Evolutionary conservation across 768 basidiomycete species (phyloP).

Genomic region (Calocybe cyanea): DNA sequence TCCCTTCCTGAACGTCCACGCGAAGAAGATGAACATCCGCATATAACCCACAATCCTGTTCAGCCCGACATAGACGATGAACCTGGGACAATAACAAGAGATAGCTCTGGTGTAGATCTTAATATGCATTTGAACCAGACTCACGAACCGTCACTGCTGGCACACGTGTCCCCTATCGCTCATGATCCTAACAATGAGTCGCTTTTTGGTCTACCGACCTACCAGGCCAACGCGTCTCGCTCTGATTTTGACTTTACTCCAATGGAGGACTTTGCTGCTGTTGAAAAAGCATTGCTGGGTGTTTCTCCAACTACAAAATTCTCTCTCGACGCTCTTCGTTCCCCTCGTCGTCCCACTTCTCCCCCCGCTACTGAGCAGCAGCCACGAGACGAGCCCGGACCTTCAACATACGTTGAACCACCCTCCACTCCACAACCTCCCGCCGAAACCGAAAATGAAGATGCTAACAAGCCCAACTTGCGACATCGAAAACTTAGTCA

Average conservation of each 20-base stretch:
- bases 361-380: constrained; percentile 1
- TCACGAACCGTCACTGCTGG: constrained; percentile 50
- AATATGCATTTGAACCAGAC: constrained; percentile 35
- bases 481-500: constrained; percentile 88
- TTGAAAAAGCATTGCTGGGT: constrained; percentile 66
- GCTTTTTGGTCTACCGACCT: constrained; percentile 57
- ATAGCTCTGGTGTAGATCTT: constrained; percentile 28
- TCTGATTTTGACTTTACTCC: constrained; percentile 66
- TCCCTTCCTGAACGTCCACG: constrained; percentile 16
- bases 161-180: constrained; percentile 12
- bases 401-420: constrained; percentile 7
- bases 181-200: constrained; percentile 22
- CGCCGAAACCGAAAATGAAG: constrained; percentile 8
- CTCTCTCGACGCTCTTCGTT: constrained; percentile 23
- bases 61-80: constrained; percentile 17
- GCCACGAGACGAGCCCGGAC: constrained; percentile 8
- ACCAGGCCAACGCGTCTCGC: constrained; percentile 56
- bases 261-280: constrained; percentile 75
- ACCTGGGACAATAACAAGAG: constrained; percentile 13
- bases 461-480: neutral
- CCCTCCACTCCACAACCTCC: neutral
- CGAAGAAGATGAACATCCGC: constrained; percentile 35
- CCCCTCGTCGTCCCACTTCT: neutral
- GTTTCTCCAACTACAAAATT: constrained; percentile 47
- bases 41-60: constrained; percentile 17